A percentile compares a stretch with the other conserved stretches of the same genome.
Conservation (phyloP, 1,139 yeast species). For the Saccharomyces hybrid region DNA sequence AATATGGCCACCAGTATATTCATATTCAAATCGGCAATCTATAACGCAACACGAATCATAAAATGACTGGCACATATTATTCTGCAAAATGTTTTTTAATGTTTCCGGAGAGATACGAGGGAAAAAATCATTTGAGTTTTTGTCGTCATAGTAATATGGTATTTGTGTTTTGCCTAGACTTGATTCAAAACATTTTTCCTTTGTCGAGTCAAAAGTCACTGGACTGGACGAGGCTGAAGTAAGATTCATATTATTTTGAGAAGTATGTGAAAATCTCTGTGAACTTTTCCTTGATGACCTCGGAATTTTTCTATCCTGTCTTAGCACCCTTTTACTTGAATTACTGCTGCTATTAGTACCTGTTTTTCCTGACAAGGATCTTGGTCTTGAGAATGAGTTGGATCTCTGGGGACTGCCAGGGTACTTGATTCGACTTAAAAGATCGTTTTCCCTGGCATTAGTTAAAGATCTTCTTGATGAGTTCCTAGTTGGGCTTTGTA, state of each 20-base stretch:
- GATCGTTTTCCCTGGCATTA: neutral
- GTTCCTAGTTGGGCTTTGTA: neutral
- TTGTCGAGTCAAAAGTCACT: slow-evolving; percentile 14
- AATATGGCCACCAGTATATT: slow-evolving; percentile 88
- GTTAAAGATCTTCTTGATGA: neutral
- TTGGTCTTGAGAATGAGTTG: neutral
- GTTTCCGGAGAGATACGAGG: slow-evolving; percentile 68
- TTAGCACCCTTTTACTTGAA: neutral
- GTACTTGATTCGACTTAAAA: neutral
- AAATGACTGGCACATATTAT: slow-evolving; percentile 39
- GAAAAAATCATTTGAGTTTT: slow-evolving; percentile 45
- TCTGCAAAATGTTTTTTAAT: slow-evolving; percentile 54
- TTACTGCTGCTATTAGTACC: neutral
- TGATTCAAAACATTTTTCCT: slow-evolving; percentile 10
- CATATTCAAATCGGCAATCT: slow-evolving; percentile 91
- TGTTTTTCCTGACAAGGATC: neutral
- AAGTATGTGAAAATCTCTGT: neutral
- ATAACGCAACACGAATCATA: slow-evolving; percentile 60
- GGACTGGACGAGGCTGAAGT: neutral
- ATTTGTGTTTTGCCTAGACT: slow-evolving; percentile 12
- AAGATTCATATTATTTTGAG: neutral
- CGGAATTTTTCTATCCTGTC: neutral
- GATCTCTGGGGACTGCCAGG: neutral
- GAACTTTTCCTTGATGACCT: neutral
- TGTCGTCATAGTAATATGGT: slow-evolving; percentile 24